These are phyloP conservation scores for Neopestalotiopsis rosae DNA, from an alignment of 2,329 filamentous ascomycete species.

Conservation along the genomic window DNA sequence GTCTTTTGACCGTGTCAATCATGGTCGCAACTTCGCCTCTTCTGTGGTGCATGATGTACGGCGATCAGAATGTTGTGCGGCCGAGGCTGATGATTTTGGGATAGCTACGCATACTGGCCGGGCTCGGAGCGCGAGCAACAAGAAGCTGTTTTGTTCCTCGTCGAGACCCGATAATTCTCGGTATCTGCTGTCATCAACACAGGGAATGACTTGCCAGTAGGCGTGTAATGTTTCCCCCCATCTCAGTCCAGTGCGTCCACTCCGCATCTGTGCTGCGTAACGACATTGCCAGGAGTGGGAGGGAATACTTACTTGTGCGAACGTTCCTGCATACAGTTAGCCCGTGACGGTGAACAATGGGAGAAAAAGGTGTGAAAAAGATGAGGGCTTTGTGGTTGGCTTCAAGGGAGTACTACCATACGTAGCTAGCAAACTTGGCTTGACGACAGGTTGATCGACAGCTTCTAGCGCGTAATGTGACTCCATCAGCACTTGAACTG, in stretches of 20 bases:
- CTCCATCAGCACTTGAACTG: slow-evolving; percentile 11
- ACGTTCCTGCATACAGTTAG: slow-evolving; percentile 11
- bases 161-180: background rate
- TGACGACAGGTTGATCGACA: slow-evolving; percentile 9
- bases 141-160: background rate
- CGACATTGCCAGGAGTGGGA: background rate
- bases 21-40: background rate
- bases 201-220: background rate
- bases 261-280: background rate
- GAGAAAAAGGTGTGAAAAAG: background rate
- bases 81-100: background rate
- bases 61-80: background rate
- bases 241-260: background rate
- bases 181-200: background rate
- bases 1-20: background rate
- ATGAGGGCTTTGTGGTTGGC: slow-evolving; percentile 9
- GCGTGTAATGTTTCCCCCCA: background rate
- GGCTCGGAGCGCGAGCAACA: background rate
- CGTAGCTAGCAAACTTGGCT: background rate
- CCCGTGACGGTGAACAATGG: background rate
- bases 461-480: slow-evolving; percentile 9
- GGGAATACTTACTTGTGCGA: background rate
- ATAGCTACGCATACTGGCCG: background rate
- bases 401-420: background rate
- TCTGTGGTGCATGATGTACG: background rate